Evolutionary conservation across 257 asterid species (phyloP).

Genomic region (Catharanthus roseus): DNA sequence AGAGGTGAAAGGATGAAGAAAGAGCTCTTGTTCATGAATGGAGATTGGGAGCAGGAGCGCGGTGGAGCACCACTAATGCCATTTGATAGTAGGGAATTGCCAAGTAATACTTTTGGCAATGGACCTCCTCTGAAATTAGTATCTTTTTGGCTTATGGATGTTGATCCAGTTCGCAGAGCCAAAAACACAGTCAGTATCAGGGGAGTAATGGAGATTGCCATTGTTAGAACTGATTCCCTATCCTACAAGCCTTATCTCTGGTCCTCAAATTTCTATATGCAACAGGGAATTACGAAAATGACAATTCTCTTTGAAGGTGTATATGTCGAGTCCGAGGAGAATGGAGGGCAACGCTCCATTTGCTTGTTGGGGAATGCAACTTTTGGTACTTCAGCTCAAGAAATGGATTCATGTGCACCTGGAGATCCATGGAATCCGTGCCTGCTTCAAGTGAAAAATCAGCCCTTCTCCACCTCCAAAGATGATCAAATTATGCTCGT

Average conservation of each 20-base stretch:
- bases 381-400: neutral
- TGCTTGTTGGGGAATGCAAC: conserved; percentile 19
- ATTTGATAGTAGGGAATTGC: conserved; percentile 1
- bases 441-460: neutral
- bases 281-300: conserved; percentile 5
- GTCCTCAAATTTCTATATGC: neutral
- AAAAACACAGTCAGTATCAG: conserved; percentile 16
- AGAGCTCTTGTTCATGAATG: conserved; percentile 15
- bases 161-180: conserved; percentile 18
- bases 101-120: neutral
- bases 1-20: conserved; percentile 20
- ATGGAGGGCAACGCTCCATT: conserved; percentile 13
- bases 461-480: neutral
- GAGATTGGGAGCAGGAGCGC: conserved; percentile 22
- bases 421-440: conserved; percentile 9
- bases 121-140: conserved; percentile 20
- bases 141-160: conserved; percentile 21
- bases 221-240: neutral
- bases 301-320: conserved; percentile 14
- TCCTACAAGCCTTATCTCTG: conserved; percentile 1
- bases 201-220: conserved; percentile 13
- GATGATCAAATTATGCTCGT: conserved; percentile 18
- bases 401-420: neutral
- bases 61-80: conserved; percentile 20
- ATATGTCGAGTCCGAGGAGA: conserved; percentile 8